phyloP scores from a whole-genome alignment of 1,284 basidiomycete species.

The Trichosporon asahii region DNA sequence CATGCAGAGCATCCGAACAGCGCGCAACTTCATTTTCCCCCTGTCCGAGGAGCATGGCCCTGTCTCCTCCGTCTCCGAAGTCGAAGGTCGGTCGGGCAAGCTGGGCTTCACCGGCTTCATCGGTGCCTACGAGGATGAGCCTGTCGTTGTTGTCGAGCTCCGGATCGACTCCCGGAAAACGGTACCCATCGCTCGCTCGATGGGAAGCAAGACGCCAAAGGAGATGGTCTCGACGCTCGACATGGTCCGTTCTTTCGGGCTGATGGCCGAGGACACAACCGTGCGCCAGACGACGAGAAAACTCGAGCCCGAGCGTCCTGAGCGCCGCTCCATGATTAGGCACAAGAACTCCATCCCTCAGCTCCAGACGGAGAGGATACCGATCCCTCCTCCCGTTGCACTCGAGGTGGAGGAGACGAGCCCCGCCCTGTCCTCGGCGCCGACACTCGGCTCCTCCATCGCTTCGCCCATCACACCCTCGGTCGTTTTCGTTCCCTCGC shows the following conservation, averaged over 20 bases:
- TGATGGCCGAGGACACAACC: neutral
- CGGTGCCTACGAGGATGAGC: neutral
- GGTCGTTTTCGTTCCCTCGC: neutral
- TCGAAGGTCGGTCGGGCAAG: neutral
- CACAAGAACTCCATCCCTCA: neutral
- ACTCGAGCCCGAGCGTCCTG: neutral
- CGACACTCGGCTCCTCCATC: neutral
- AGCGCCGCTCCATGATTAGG: neutral
- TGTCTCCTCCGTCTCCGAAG: neutral
- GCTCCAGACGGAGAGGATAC: neutral
- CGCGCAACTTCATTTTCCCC: conserved; percentile 4
- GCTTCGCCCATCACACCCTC: neutral
- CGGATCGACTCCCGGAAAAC: neutral
- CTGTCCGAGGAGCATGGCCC: neutral
- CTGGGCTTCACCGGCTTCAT: conserved; percentile 1
- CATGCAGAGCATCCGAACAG: conserved; percentile 2
- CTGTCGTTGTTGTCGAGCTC: neutral
- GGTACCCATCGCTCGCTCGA: neutral
- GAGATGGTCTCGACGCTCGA: neutral
- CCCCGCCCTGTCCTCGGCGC: neutral
- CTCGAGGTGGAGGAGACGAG: neutral
- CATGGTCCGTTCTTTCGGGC: neutral
- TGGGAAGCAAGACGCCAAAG: neutral
- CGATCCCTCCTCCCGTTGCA: neutral
- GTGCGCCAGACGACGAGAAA: neutral